Conservation (phyloP, 1,284 basidiomycete species). For the Irpex lacteus region DNA sequence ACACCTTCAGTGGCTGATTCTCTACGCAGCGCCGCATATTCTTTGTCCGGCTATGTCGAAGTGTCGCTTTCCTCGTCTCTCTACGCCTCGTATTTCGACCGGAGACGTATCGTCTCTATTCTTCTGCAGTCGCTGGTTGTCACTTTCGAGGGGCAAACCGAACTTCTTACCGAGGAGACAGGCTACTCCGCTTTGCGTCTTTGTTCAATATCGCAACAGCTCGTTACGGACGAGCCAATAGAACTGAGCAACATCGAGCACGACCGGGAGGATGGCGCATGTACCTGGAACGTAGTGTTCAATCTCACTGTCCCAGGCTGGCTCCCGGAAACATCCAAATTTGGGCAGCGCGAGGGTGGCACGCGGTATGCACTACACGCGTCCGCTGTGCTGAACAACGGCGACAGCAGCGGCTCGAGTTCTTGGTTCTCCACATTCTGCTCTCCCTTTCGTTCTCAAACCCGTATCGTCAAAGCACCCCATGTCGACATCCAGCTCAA, state of each 20-base stretch:
- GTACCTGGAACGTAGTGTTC: slow-evolving; percentile 70
- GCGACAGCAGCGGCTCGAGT: slow-evolving; percentile 40
- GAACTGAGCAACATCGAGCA: slow-evolving; percentile 61
- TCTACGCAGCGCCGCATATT: slow-evolving; percentile 61
- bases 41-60: slow-evolving; percentile 70
- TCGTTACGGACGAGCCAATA: slow-evolving; percentile 48
- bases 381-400: slow-evolving; percentile 51
- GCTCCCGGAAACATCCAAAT: slow-evolving; percentile 59
- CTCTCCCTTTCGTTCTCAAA: slow-evolving; percentile 17
- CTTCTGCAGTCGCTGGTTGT: slow-evolving; percentile 65
- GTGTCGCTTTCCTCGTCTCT: slow-evolving; percentile 51
- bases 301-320: slow-evolving; percentile 74
- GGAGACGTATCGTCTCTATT: slow-evolving; percentile 43
- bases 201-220: slow-evolving; percentile 62
- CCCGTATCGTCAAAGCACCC: slow-evolving; percentile 14
- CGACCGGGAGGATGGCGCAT: slow-evolving; percentile 49
- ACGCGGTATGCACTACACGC: slow-evolving; percentile 68
- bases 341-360: slow-evolving; percentile 46
- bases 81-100: slow-evolving; percentile 42
- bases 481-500: slow-evolving; percentile 22
- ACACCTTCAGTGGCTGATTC: neutral
- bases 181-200: slow-evolving; percentile 66
- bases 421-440: slow-evolving; percentile 36
- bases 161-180: slow-evolving; percentile 52
- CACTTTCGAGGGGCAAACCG: slow-evolving; percentile 76